These are phyloP conservation scores for Cercospora zeina DNA, from an alignment of 2,329 filamentous ascomycete species.

Conservation along the genomic window DNA sequence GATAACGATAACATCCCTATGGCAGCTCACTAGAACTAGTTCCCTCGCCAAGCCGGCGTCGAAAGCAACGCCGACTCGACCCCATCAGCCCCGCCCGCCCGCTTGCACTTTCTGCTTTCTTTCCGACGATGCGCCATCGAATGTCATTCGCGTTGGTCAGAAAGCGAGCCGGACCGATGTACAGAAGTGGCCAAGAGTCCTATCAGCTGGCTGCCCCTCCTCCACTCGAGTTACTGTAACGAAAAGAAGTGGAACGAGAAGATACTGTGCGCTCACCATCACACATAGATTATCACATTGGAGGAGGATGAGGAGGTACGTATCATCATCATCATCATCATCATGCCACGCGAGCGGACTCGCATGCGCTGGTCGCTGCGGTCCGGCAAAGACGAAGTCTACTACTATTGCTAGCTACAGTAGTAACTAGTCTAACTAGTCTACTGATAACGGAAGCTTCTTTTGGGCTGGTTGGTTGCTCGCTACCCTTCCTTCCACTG, in stretches of 20 bases:
- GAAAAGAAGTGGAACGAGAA: neutral
- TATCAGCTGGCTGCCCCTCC: neutral
- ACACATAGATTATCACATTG: no score
- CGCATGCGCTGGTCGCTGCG: no score
- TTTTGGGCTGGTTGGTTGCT: neutral
- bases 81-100: neutral
- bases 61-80: neutral
- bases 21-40: neutral
- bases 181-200: neutral
- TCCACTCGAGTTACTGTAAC: no score
- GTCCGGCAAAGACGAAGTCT: neutral
- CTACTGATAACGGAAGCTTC: neutral
- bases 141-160: slow-evolving; percentile 2
- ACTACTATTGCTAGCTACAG: neutral
- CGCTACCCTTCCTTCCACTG: neutral
- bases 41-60: neutral
- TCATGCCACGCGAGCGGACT: neutral
- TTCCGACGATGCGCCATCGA: slow-evolving; percentile 4
- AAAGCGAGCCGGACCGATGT: neutral
- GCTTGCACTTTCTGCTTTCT: neutral
- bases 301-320: neutral
- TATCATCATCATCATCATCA: neutral
- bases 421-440: neutral
- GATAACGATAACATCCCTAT: neutral
- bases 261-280: neutral